Percentiles rank a stretch among this genome's conserved stretches.
Conservation (phyloP, 2,329 filamentous ascomycete genomes). For the Alternaria sp. region DNA sequence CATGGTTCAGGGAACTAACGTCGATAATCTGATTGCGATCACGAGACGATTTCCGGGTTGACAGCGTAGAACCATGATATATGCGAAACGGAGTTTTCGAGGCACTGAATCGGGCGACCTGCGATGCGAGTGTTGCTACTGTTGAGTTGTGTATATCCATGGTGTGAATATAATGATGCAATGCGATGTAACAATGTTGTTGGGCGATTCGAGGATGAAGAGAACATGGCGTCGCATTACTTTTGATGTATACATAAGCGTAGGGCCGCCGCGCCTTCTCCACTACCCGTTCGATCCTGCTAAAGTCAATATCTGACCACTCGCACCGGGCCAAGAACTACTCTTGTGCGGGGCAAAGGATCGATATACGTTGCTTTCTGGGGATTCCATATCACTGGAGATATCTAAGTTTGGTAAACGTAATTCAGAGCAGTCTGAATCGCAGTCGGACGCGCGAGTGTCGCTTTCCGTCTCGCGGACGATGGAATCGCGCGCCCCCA, state of each 20-base stretch:
- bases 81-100: conserved; percentile 63
- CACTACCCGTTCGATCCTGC: conserved; percentile 28
- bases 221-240: conserved; percentile 12
- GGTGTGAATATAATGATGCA: not conserved
- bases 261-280: conserved; percentile 39
- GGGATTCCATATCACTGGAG: not conserved
- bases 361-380: not conserved
- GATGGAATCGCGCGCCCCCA: conserved; percentile 12
- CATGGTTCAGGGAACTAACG: conserved; percentile 59
- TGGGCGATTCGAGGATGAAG: conserved; percentile 5
- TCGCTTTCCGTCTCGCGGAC: conserved; percentile 2
- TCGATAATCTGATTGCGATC: conserved; percentile 57
- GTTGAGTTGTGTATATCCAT: conserved; percentile 43
- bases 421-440: not conserved
- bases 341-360: conserved; percentile 7
- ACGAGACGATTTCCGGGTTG: conserved; percentile 57
- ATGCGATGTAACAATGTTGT: conserved; percentile 3
- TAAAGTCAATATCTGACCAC: conserved; percentile 13
- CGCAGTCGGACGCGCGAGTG: not conserved
- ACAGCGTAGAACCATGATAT: conserved; percentile 66
- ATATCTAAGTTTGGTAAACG: not conserved
- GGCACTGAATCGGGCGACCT: conserved; percentile 55
- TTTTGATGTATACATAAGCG: conserved; percentile 29
- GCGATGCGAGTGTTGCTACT: conserved; percentile 36
- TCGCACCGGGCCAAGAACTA: conserved; percentile 6